Conservation (phyloP, 202 grass and related monocot species). For the Musa balbisiana region DNA sequence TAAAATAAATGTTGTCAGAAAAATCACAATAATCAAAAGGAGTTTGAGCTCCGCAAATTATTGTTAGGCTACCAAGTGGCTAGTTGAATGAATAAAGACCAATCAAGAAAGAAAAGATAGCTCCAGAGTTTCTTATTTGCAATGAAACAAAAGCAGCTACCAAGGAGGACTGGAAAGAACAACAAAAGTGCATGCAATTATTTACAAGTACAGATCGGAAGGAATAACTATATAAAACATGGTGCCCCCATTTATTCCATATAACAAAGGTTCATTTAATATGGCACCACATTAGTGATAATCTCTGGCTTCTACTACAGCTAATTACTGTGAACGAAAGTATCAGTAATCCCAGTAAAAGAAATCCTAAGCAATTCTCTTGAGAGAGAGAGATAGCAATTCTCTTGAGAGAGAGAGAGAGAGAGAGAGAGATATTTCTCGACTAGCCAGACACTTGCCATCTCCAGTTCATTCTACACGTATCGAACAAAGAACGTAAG, state of each 20-base stretch:
- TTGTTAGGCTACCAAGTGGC: neutral
- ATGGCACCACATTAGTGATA: too few relatives aligned
- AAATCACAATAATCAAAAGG: slow-evolving; percentile 4
- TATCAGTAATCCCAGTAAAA: neutral
- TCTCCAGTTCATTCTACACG: neutral
- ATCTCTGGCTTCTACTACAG: too few relatives aligned
- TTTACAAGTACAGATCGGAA: neutral
- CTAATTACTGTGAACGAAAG: neutral
- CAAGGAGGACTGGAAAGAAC: too few relatives aligned
- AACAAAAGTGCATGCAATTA: neutral
- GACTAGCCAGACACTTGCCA: neutral
- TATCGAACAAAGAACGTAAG: neutral
- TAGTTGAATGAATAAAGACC: neutral
- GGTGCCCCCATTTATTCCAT: too few relatives aligned
- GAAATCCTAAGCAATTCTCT: too few relatives aligned
- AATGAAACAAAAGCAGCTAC: neutral
- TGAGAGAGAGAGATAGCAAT: too few relatives aligned
- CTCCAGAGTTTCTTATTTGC: neutral
- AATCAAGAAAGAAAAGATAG: neutral
- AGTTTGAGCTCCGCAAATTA: neutral
- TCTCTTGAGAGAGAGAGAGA: too few relatives aligned
- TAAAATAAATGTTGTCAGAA: slow-evolving; percentile 5
- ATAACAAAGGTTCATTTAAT: neutral
- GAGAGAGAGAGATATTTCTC: too few relatives aligned
- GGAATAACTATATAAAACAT: neutral